Conservation (phyloP, 768 basidiomycete species). For the Boletellus ananas region DNA sequence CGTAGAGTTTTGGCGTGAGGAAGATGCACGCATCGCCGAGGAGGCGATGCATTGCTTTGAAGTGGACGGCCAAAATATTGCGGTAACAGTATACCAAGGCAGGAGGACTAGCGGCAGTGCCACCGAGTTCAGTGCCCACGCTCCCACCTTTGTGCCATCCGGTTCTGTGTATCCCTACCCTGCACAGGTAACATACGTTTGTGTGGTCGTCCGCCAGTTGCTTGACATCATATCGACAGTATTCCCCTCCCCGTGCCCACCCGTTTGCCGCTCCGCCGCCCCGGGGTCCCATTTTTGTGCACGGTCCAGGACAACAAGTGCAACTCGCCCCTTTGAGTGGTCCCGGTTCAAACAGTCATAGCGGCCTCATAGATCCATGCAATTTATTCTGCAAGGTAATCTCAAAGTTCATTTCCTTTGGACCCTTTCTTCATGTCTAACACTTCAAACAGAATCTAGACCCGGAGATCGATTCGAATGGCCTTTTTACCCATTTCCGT, state of each 20-base stretch:
- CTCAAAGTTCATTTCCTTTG: conserved; percentile 6
- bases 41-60: conserved; percentile 82
- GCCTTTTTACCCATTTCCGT: conserved; percentile 78
- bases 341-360: conserved; percentile 79
- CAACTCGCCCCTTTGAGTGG: conserved; percentile 72
- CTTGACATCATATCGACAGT: conserved; percentile 33
- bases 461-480: conserved; percentile 80
- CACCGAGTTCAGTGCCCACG: conserved; percentile 68
- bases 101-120: conserved; percentile 51
- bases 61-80: conserved; percentile 79
- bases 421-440: conserved; percentile 3
- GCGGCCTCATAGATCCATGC: conserved; percentile 86
- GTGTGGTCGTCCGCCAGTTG: conserved; percentile 1
- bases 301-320: conserved; percentile 88
- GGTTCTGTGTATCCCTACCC: conserved; percentile 63
- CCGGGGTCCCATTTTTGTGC: conserved; percentile 54
- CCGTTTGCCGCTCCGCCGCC: conserved; percentile 42
- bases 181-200: conserved; percentile 43
- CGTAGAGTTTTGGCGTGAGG: conserved; percentile 85
- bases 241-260: conserved; percentile 64
- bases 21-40: conserved; percentile 75
- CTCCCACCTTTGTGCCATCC: conserved; percentile 73
- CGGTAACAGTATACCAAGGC: conserved; percentile 74
- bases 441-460: conserved; percentile 65
- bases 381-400: conserved; percentile 83